Evolutionary conservation across 1,284 basidiomycete genomes (phyloP).

Genomic region (Cutaneotrichosporon sp.): DNA sequence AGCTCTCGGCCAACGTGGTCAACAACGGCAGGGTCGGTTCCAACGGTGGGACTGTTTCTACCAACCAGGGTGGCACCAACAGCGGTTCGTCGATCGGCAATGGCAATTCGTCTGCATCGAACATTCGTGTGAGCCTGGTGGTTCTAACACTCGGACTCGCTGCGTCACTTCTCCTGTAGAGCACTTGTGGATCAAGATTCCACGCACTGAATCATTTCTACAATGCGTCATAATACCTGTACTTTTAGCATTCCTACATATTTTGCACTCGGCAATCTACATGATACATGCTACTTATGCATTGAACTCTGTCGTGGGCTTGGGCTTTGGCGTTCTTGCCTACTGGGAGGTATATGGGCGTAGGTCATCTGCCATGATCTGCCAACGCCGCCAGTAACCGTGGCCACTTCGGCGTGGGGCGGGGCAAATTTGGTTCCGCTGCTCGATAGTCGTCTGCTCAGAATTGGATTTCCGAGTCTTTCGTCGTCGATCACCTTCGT

Average conservation of each 20-base stretch:
- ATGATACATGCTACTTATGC: no score
- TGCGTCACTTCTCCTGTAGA: not conserved
- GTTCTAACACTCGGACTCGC: not conserved
- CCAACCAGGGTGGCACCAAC: not conserved
- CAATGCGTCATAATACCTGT: not conserved
- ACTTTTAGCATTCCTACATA: not conserved
- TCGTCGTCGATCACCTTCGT: not conserved
- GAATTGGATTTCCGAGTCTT: not conserved
- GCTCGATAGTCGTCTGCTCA: no score
- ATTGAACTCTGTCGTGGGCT: not conserved
- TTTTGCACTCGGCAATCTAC: no score
- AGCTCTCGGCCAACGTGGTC: slow-evolving; percentile 11
- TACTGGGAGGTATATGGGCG: not conserved
- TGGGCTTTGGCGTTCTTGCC: not conserved
- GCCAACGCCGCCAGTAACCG: no score
- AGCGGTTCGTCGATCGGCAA: not conserved
- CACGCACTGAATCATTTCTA: no score
- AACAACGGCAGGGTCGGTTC: slow-evolving; percentile 2
- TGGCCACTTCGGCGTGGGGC: no score
- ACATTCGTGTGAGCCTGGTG: not conserved
- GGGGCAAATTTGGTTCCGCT: no score
- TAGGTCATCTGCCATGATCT: no score
- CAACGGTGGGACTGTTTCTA: not conserved
- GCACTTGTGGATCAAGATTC: no score
- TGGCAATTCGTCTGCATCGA: not conserved